Conservation (phyloP, 2,329 filamentous ascomycete species). For the Aspergillus aculeatus region DNA sequence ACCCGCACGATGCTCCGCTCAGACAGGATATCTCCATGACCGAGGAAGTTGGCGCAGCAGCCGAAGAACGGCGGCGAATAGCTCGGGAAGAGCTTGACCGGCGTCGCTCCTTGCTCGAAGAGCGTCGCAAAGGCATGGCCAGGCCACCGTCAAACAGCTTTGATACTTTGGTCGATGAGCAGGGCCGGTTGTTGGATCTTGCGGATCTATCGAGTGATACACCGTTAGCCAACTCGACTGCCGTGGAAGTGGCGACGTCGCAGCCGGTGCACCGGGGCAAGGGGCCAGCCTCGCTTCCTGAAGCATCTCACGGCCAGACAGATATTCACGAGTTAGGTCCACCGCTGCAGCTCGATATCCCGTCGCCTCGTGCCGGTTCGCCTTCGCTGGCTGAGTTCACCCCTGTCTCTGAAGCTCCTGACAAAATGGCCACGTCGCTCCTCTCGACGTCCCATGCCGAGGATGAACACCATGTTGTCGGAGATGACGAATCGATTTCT, state of each 20-base stretch:
- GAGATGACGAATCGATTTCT: slow-evolving; percentile 15
- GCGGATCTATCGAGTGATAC: slow-evolving; percentile 8
- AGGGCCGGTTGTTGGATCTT: slow-evolving; percentile 36
- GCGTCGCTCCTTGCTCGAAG: slow-evolving; percentile 42
- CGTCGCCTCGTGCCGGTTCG: slow-evolving; percentile 41
- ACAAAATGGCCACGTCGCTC: slow-evolving; percentile 10
- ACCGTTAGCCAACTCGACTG: slow-evolving; percentile 36
- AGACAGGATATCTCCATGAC: slow-evolving; percentile 49
- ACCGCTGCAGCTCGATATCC: slow-evolving; percentile 28
- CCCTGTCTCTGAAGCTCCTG: slow-evolving; percentile 45
- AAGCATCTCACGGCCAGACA: slow-evolving; percentile 14
- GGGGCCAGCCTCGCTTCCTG: slow-evolving; percentile 8
- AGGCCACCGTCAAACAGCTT: slow-evolving; percentile 35
- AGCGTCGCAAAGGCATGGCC: slow-evolving; percentile 30
- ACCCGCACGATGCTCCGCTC: slow-evolving; percentile 42
- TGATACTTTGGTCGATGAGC: slow-evolving; percentile 46
- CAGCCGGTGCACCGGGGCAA: slow-evolving; percentile 29
- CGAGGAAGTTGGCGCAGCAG: slow-evolving; percentile 45
- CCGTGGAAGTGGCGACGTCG: slow-evolving; percentile 31
- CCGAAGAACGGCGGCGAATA: slow-evolving; percentile 45
- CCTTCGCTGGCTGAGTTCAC: slow-evolving; percentile 47
- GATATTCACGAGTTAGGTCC: slow-evolving; percentile 11
- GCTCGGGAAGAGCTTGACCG: slow-evolving; percentile 48
- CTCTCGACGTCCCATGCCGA: background rate
- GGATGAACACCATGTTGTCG: slow-evolving; percentile 1